Conservation (phyloP, 2,329 filamentous ascomycete species). For the Sarocladium brachiariae region DNA sequence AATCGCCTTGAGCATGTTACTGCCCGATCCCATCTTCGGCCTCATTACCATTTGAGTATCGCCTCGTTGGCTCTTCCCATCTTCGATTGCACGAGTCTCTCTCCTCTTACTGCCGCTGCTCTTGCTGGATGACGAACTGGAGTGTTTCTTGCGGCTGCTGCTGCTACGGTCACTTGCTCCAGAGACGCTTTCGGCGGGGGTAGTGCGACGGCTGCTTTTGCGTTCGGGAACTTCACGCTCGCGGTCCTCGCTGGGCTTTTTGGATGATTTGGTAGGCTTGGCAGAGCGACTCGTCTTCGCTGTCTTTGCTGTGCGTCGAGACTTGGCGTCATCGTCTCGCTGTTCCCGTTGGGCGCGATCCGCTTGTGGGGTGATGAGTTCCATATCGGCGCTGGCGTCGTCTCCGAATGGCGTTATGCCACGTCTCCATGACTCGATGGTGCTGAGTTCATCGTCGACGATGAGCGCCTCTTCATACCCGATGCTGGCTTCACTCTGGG, state of each 20-base stretch:
- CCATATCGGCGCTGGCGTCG: conserved; percentile 42
- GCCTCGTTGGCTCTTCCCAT: conserved; percentile 24
- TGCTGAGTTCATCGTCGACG: conserved; percentile 50
- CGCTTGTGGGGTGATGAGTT: conserved; percentile 52
- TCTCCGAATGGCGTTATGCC: conserved; percentile 44
- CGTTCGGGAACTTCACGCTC: conserved; percentile 24
- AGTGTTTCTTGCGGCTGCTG: conserved; percentile 11
- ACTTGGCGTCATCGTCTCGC: conserved; percentile 28
- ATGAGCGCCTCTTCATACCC: conserved; percentile 50
- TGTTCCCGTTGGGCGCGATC: conserved; percentile 36
- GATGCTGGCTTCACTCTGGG: conserved; percentile 22
- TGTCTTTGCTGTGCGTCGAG: conserved; percentile 27
- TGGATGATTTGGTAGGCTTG: conserved; percentile 15
- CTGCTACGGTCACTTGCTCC: conserved; percentile 27
- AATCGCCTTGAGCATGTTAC: conserved; percentile 50
- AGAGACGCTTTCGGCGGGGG: conserved; percentile 19
- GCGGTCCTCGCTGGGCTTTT: not conserved
- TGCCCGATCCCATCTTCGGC: conserved; percentile 38
- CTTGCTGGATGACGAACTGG: conserved; percentile 18
- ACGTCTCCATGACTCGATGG: conserved; percentile 52
- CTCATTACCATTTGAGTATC: conserved; percentile 33
- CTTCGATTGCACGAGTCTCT: conserved; percentile 30
- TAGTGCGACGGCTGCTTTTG: conserved; percentile 17
- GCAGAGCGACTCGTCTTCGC: conserved; percentile 19
- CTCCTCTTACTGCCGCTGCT: conserved; percentile 25